Base-by-base conservation (phyloP, 1,139 yeast species). In the Magnusiomyces starmeri region DNA sequence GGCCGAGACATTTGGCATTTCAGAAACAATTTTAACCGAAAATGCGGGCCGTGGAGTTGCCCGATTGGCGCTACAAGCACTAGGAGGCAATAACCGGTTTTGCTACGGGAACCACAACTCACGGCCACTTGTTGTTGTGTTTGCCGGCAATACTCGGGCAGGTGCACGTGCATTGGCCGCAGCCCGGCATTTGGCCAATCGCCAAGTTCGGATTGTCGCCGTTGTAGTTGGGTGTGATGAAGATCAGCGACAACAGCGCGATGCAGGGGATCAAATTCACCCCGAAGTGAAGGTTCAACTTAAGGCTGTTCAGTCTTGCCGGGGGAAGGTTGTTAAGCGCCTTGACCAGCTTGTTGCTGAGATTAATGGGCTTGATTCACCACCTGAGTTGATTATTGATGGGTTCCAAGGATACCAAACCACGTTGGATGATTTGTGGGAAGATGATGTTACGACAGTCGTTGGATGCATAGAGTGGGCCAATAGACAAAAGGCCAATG, bases 361-460 rank as follows among this genome's bases (percentile, higher is more conserved):
- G 16, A 62, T 74, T 7, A 54, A 62, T 18, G 77, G 76, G 55
- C 70, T 82, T 47, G 85, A 83, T 49, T 79, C 88, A 0, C 95
- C 95, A 0, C 80, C 84, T 18, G 95, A 87, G 63, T 71, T 88
- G 52, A 77, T 88, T 14, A 64, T 88, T 32, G 97, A 88, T 65
- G 94, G 89, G 0, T 72, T 88, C 59, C 89, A 86, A 66, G 96
- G 96, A 1, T 85, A 81, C 59, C 95, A 86, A 61, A 79, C 81
- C 46, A 85, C 81, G 55, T 68, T 87, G 50, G 78, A 75, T 55
- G 75, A 72, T 52, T 62, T 77, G 49, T 68, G 74, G 61, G 77
- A 69, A 50, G 79, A 75, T 49, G 83, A 79, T 54, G 68, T 76
- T 27, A 64, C 70, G 27, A 67, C 68, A 4, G 77, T 79, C n/a